Conservation (phyloP, 805 yeast species). For the Kregervanrija pseudodelftensis region DNA sequence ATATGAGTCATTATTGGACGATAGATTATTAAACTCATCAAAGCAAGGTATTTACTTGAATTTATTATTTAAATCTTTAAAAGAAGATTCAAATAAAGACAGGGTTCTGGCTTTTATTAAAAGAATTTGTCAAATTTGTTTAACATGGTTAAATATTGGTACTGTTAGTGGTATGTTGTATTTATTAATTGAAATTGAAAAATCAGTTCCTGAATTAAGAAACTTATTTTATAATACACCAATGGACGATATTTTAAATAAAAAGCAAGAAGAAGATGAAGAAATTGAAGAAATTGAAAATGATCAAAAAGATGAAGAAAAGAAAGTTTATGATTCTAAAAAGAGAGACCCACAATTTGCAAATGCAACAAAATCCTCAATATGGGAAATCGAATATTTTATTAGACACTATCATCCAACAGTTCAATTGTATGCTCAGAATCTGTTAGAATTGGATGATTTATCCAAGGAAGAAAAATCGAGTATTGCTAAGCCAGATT, state of each 20-base stretch:
- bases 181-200: slow-evolving; percentile 62
- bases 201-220: slow-evolving; percentile 56
- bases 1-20: slow-evolving; percentile 83
- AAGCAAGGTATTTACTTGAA: slow-evolving; percentile 91
- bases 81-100: slow-evolving; percentile 52
- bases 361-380: slow-evolving; percentile 70
- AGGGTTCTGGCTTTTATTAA: slow-evolving; percentile 87
- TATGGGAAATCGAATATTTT: slow-evolving; percentile 83
- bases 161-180: slow-evolving; percentile 78
- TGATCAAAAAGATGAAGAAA: slow-evolving; percentile 10
- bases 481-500: slow-evolving; percentile 65
- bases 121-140: slow-evolving; percentile 77
- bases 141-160: slow-evolving; percentile 84
- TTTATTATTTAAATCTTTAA: slow-evolving; percentile 75
- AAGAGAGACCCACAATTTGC: slow-evolving; percentile 91
- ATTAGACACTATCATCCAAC: slow-evolving; percentile 88
- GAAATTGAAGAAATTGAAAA: slow-evolving; percentile 27
- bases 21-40: slow-evolving; percentile 76
- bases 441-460: slow-evolving; percentile 44
- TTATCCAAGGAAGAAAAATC: slow-evolving; percentile 11
- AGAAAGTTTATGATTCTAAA: slow-evolving; percentile 60
- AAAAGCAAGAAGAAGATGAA: slow-evolving; percentile 33
- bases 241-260: slow-evolving; percentile 41
- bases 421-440: slow-evolving; percentile 69
- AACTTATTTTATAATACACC: slow-evolving; percentile 54